A percentile compares a stretch with the other conserved stretches of the same genome.
Evolutionary conservation across 805 yeast genomes (phyloP).

Genomic region (Wickerhamiella occidentalis): DNA sequence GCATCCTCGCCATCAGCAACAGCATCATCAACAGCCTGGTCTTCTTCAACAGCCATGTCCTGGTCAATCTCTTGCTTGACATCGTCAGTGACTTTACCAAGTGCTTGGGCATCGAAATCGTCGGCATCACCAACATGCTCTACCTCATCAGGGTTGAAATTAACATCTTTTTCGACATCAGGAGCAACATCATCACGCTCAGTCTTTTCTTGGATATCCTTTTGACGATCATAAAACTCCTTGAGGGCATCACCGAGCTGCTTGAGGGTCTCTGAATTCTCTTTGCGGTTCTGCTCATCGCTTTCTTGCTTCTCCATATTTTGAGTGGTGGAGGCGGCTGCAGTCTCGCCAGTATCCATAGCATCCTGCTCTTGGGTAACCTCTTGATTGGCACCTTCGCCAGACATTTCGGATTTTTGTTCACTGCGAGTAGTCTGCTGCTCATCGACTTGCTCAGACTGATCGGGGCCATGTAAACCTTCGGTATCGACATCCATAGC

Average conservation of each 20-base stretch:
- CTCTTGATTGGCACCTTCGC: slow-evolving; percentile 49
- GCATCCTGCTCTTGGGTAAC: slow-evolving; percentile 25
- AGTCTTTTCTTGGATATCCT: slow-evolving; percentile 67
- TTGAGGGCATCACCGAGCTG: slow-evolving; percentile 86
- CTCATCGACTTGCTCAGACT: slow-evolving; percentile 38
- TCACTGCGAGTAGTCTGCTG: slow-evolving; percentile 23
- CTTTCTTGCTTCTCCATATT: slow-evolving; percentile 32
- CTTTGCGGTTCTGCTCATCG: slow-evolving; percentile 24
- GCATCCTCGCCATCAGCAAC: slow-evolving; percentile 21
- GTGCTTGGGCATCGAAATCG: slow-evolving; percentile 73
- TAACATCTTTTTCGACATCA: slow-evolving; percentile 18
- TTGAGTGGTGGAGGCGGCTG: slow-evolving; percentile 49
- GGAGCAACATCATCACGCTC: slow-evolving; percentile 30
- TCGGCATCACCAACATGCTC: slow-evolving; percentile 45
- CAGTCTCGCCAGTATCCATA: slow-evolving; percentile 41
- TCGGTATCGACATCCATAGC: slow-evolving; percentile 33
- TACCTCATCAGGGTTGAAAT: slow-evolving; percentile 68
- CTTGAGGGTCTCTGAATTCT: slow-evolving; percentile 47
- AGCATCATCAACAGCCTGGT: slow-evolving; percentile 23
- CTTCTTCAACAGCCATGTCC: slow-evolving; percentile 29
- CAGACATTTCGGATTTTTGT: slow-evolving; percentile 35
- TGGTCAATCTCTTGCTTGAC: slow-evolving; percentile 54
- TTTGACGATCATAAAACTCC: slow-evolving; percentile 81
- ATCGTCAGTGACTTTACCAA: slow-evolving; percentile 67
- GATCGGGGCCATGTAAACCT: slow-evolving; percentile 61